phyloP scores from a whole-genome alignment of 2,329 filamentous ascomycete genomes.

The Fusarium graminum region DNA sequence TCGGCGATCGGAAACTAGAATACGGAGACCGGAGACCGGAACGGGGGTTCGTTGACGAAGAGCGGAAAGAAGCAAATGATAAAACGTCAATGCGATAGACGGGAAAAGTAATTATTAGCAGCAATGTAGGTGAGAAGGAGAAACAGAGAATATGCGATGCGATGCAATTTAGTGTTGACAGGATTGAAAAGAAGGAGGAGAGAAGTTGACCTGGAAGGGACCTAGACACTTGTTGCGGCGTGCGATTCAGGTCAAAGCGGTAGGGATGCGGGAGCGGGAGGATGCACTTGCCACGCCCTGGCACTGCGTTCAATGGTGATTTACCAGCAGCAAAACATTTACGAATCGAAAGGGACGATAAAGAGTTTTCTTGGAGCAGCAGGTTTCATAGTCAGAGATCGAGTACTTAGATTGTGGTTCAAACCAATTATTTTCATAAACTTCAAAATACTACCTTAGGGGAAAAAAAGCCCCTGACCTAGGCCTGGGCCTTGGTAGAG shows the following conservation, averaged over 20 bases:
- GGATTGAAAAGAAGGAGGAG: constrained; percentile 37
- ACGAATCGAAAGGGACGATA: constrained; percentile 6
- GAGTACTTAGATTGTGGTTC: constrained; percentile 7
- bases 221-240: constrained; percentile 40
- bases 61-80: constrained; percentile 34
- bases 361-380: not conserved
- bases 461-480: constrained; percentile 28
- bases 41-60: constrained; percentile 28
- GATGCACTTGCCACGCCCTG: constrained; percentile 38
- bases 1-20: constrained; percentile 27
- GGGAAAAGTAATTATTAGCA: constrained; percentile 41
- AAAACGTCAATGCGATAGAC: constrained; percentile 24
- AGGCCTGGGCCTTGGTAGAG: constrained; percentile 18
- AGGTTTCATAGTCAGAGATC: not conserved
- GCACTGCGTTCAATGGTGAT: constrained; percentile 20
- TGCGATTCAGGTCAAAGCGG: constrained; percentile 44
- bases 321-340: not conserved
- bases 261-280: constrained; percentile 32
- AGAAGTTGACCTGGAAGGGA: constrained; percentile 28
- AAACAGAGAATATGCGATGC: constrained; percentile 33
- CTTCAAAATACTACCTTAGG: constrained; percentile 9
- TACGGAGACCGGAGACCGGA: constrained; percentile 32
- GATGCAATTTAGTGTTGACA: constrained; percentile 31
- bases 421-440: constrained; percentile 1
- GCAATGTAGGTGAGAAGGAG: constrained; percentile 35